Evolutionary conservation across 495 filamentous ascomycete species (phyloP), one percentile per base, ranked within the genome.

Genomic region (Rusavskia elegans): DNA sequence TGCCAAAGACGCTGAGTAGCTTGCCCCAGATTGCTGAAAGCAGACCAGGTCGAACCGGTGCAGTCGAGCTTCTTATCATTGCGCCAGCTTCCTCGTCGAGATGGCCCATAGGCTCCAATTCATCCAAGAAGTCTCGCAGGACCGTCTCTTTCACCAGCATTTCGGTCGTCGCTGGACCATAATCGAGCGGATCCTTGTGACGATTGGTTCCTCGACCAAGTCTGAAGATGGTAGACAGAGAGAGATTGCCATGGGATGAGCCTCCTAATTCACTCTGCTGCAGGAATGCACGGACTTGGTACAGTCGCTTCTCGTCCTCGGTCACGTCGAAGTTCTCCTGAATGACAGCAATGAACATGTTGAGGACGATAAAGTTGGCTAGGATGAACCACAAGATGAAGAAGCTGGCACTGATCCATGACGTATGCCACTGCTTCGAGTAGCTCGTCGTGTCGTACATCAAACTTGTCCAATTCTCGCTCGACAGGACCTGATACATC

Each of bases 311-410:
- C 67, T 96, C 87, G 61, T 99, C 93, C 65, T 99, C 92, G 8
- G 88, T 89, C n/a, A 99, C 88, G 67, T 99, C 92, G 63, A 99
- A 99, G 63, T 94, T 99, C 64, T 99, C 92, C 66, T 99, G 92
- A 53, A 99, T 96, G 68, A 99, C 92, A 69, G 92, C 92, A 85
- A 99, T 99, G 69, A 99, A 99, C 92, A 99, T 99, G 63, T 95
- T 99, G 72, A 99, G 71, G 44, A 97, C 77, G 69, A 99, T 95
- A 63, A 97, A 96, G 61, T 88, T 93, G 25, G 86, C 77, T 19
- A 99, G 76, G 56, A 95, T 89, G 63, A 95, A 96, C 92, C 92
- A 99, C 53, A 88, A 69, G 49, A 95, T 84, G 59, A 97, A 75
- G 62, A 99, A 99, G 3, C 85, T 76, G 37, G 93, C 90, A 13